These are phyloP conservation scores for Plectosphaerella plurivora DNA, from an alignment of 2,329 filamentous ascomycete species.

Conservation along the genomic window DNA sequence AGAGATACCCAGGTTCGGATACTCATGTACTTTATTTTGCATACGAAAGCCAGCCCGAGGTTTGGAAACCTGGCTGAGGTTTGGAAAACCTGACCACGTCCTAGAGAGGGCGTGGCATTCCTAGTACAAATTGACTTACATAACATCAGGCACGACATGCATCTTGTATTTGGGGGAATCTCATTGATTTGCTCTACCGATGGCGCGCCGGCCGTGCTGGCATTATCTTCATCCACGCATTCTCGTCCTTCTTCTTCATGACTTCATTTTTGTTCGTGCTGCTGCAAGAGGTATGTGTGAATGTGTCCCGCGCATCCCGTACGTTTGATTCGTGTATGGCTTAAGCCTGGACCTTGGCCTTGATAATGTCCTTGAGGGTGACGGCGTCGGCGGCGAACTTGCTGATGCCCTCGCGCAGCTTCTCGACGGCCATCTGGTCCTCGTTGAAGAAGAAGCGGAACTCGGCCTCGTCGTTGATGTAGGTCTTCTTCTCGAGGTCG, in stretches of 20 bases:
- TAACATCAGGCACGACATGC: no score
- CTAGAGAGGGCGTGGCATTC: no score
- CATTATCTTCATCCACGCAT: no score
- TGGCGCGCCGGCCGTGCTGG: background rate
- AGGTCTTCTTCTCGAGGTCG: slow-evolving; percentile 81
- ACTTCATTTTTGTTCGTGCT: background rate
- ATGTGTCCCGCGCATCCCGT: background rate
- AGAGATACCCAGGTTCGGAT: no score
- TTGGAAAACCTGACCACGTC: no score
- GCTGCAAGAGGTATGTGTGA: no score
- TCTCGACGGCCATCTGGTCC: slow-evolving; percentile 98
- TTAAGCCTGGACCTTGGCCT: slow-evolving; percentile 68
- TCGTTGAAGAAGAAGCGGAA: slow-evolving; percentile 99
- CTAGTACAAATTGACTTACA: no score
- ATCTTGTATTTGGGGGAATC: no score
- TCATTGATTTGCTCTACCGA: no score
- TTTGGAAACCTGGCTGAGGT: no score
- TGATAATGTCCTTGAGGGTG: slow-evolving; percentile 88
- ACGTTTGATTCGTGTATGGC: background rate
- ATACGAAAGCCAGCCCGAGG: no score
- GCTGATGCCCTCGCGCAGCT: slow-evolving; percentile 98
- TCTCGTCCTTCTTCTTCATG: background rate
- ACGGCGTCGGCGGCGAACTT: slow-evolving; percentile 97
- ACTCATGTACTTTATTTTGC: no score
- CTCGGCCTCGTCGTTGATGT: slow-evolving; percentile 80